Conservation (phyloP, 768 basidiomycete species). For the Hygrocybe coccinea region DNA sequence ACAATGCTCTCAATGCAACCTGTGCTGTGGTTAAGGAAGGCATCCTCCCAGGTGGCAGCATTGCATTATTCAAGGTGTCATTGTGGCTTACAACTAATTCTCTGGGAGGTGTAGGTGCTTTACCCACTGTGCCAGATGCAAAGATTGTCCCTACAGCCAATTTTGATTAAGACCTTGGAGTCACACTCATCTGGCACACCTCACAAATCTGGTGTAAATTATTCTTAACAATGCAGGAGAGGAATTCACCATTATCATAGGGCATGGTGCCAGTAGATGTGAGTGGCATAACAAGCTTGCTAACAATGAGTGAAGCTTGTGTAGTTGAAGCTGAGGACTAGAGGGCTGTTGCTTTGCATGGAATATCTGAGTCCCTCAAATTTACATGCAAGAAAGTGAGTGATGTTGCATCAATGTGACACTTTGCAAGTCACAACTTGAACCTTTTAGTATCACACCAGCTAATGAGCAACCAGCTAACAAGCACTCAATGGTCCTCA, state of each 20-base stretch:
- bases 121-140: too few relatives aligned
- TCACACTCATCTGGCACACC: slow-evolving; percentile 86
- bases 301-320: slow-evolving; percentile 90
- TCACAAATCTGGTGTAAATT: slow-evolving; percentile 79
- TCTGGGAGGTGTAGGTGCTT: slow-evolving; percentile 39
- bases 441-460: too few relatives aligned
- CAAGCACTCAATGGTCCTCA: too few relatives aligned
- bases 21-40: slow-evolving; percentile 98
- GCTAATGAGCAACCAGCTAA: too few relatives aligned
- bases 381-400: too few relatives aligned
- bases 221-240: slow-evolving; percentile 94
- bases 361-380: too few relatives aligned
- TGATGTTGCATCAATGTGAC: too few relatives aligned
- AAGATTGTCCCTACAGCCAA: too few relatives aligned
- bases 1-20: slow-evolving; percentile 94
- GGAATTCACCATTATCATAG: slow-evolving; percentile 89
- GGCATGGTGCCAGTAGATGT: slow-evolving; percentile 93
- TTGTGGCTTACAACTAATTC: slow-evolving; percentile 61
- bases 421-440: too few relatives aligned
- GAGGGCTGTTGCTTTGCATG: too few relatives aligned
- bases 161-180: slow-evolving; percentile 95
- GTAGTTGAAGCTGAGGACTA: slow-evolving; percentile 92
- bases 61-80: slow-evolving; percentile 84
- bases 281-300: slow-evolving; percentile 83
- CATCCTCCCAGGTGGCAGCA: slow-evolving; percentile 94